phyloP scores from a whole-genome alignment of 768 basidiomycete species.

The Polyporus arcularius region DNA sequence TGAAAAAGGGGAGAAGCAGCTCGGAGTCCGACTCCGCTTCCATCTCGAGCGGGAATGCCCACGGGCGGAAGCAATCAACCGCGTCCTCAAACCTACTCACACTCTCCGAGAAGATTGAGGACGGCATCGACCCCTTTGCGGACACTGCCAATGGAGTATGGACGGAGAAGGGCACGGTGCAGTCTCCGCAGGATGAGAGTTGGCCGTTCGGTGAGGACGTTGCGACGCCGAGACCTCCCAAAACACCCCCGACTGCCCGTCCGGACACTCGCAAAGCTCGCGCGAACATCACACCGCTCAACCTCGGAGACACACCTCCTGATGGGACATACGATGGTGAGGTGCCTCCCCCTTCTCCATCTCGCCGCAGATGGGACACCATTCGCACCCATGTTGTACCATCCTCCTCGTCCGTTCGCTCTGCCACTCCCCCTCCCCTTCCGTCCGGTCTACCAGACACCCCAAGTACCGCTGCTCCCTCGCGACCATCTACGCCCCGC shows the following conservation, averaged over 20 bases:
- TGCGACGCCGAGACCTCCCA: not conserved
- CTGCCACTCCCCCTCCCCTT: conserved; percentile 5
- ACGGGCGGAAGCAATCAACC: conserved; percentile 10
- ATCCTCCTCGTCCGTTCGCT: conserved; percentile 9
- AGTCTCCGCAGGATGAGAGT: conserved; percentile 21
- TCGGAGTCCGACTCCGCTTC: conserved; percentile 20
- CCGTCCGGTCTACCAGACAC: conserved; percentile 7
- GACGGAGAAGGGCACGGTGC: conserved; percentile 25
- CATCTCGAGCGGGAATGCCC: not conserved
- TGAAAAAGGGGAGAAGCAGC: conserved; percentile 21
- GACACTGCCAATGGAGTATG: conserved; percentile 14
- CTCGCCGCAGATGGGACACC: conserved; percentile 30
- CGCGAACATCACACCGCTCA: conserved; percentile 16
- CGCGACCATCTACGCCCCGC: conserved; percentile 28
- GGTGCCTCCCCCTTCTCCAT: conserved; percentile 22
- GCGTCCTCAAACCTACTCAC: conserved; percentile 15
- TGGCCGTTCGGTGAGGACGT: not conserved
- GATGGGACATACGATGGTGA: not conserved
- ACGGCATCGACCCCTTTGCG: conserved; percentile 17
- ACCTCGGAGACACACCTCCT: conserved; percentile 11
- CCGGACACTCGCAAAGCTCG: conserved; percentile 5
- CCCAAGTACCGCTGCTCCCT: conserved; percentile 5
- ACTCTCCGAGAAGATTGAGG: conserved; percentile 22
- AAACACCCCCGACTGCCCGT: not conserved
- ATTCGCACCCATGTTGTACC: conserved; percentile 28